phyloP scores from a whole-genome alignment of 768 basidiomycete species.

The Boletus insuetus region DNA sequence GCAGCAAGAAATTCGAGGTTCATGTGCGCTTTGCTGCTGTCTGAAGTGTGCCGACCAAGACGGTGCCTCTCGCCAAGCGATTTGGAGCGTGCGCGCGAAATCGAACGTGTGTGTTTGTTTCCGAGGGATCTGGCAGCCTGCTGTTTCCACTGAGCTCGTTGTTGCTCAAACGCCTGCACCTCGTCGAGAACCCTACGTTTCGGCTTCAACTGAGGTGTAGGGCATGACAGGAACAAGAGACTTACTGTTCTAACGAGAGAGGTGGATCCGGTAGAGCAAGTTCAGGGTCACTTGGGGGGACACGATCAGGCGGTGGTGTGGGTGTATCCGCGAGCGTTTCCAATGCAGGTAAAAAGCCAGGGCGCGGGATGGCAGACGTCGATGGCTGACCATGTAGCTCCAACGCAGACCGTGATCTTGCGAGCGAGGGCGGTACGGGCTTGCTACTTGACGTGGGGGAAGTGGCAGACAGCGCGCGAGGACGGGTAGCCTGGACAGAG shows the following conservation, averaged over 20 bases:
- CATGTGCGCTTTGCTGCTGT: conserved; percentile 20
- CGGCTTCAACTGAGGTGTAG: neutral
- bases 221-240: neutral
- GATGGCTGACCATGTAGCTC: conserved; percentile 18
- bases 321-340: conserved; percentile 17
- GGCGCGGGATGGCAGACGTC: neutral
- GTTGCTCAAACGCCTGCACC: conserved; percentile 53
- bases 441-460: neutral
- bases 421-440: neutral
- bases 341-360: conserved; percentile 18
- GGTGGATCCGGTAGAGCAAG: conserved; percentile 56
- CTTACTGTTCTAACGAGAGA: conserved; percentile 52
- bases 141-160: conserved; percentile 65
- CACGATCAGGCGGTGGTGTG: neutral
- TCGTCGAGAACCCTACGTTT: conserved; percentile 62
- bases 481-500: conserved; percentile 14
- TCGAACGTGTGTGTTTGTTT: conserved; percentile 57
- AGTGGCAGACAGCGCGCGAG: conserved; percentile 19
- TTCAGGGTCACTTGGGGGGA: conserved; percentile 39
- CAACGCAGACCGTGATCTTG: conserved; percentile 22
- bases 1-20: conserved; percentile 61
- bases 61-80: conserved; percentile 25
- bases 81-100: conserved; percentile 55
- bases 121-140: conserved; percentile 63
- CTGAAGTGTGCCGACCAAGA: conserved; percentile 13